Percentiles rank a stretch among this genome's conserved stretches.
phyloP scores from a whole-genome alignment of 371 early-diverging fungal species.

The Rhizomucor pusillus region DNA sequence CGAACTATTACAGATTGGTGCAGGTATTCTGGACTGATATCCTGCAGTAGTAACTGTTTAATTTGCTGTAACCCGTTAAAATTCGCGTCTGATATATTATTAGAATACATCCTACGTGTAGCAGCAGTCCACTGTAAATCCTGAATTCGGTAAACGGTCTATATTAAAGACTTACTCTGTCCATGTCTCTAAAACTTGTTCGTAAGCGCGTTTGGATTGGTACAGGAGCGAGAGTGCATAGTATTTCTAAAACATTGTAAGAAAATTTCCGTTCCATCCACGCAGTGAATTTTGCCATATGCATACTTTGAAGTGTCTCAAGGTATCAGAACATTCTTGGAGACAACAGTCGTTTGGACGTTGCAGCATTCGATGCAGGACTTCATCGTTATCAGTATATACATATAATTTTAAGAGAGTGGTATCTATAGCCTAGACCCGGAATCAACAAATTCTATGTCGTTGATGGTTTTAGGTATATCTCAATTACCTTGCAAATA shows the following conservation, averaged over 20 bases:
- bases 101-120: slow-evolving; percentile 51
- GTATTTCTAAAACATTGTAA: slow-evolving; percentile 36
- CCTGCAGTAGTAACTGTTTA: slow-evolving; percentile 38
- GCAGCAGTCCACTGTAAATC: too few relatives aligned
- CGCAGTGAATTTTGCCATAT: not conserved
- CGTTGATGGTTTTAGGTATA: not conserved
- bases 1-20: slow-evolving; percentile 41
- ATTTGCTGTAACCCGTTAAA: slow-evolving; percentile 53
- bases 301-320: slow-evolving; percentile 41
- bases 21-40: slow-evolving; percentile 29
- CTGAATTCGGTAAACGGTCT: too few relatives aligned
- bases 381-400: slow-evolving; percentile 34
- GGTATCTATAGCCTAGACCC: slow-evolving; percentile 61
- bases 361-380: slow-evolving; percentile 48
- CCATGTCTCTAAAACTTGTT: slow-evolving; percentile 65
- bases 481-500: slow-evolving; percentile 22
- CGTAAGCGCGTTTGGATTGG: slow-evolving; percentile 47
- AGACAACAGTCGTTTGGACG: slow-evolving; percentile 53
- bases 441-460: not conserved
- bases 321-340: slow-evolving; percentile 47
- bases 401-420: slow-evolving; percentile 63
- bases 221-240: slow-evolving; percentile 68
- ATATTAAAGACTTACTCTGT: slow-evolving; percentile 47
- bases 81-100: slow-evolving; percentile 51
- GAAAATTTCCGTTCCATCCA: not conserved